Conservation (phyloP, 305 asterid species). For the Fraxinus floribunda region DNA sequence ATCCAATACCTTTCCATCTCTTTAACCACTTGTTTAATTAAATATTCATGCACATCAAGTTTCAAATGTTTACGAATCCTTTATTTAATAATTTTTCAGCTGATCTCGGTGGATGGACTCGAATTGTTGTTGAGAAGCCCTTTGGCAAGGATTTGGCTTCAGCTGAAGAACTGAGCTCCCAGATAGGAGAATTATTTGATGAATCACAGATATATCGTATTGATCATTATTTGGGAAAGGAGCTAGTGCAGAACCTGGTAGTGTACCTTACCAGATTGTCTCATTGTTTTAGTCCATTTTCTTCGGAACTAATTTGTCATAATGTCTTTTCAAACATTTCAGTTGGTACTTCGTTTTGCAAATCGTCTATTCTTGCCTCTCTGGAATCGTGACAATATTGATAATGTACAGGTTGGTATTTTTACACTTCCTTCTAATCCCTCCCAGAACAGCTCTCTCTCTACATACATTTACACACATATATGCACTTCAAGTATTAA, state of each 20-base stretch:
- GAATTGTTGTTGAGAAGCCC: constrained; percentile 95
- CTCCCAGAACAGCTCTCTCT: not conserved
- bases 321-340: constrained; percentile 31
- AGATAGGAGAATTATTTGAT: constrained; percentile 85
- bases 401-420: constrained; percentile 66
- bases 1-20: not conserved
- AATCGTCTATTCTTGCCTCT: constrained; percentile 83
- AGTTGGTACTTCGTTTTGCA: constrained; percentile 89
- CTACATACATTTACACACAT: not conserved
- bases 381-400: constrained; percentile 86
- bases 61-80: not conserved
- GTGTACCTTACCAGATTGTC: constrained; percentile 12
- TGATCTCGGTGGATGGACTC: constrained; percentile 96
- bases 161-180: constrained; percentile 89
- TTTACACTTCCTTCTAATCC: not conserved
- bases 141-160: constrained; percentile 96
- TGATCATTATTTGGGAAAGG: constrained; percentile 97
- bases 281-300: not conserved
- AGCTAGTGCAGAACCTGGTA: constrained; percentile 97
- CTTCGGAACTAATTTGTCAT: constrained; percentile 8
- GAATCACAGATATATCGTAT: constrained; percentile 92
- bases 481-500: constrained; percentile 4
- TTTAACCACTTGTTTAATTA: not conserved
- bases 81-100: constrained; percentile 47
- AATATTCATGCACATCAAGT: not conserved